These are phyloP conservation scores for Eimeria nieschulzi DNA, from an alignment of 169 alveolate species.

Conservation along the genomic window DNA sequence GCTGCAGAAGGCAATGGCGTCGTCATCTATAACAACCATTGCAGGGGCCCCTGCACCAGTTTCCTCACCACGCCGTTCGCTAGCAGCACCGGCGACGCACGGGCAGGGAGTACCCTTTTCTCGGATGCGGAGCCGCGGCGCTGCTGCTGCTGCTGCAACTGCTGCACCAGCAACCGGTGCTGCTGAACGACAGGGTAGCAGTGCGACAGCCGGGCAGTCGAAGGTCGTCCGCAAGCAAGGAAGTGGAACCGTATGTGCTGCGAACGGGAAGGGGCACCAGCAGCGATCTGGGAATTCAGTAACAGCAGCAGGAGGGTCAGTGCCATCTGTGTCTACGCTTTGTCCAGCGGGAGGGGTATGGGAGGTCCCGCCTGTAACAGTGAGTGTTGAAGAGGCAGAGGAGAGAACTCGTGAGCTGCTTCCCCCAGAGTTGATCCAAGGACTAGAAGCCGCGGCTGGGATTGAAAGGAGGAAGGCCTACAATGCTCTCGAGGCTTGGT, in stretches of 20 bases:
- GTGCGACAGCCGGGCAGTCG: background rate
- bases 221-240: conserved; percentile 22
- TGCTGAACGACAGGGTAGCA: background rate
- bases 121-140: conserved; percentile 42
- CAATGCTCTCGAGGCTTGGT: conserved; percentile 46
- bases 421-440: conserved; percentile 43
- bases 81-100: background rate
- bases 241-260: background rate
- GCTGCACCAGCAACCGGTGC: conserved; percentile 1
- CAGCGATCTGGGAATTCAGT: conserved; percentile 31
- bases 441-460: conserved; percentile 41
- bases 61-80: conserved; percentile 48
- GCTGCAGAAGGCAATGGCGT: conserved; percentile 51
- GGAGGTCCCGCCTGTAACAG: conserved; percentile 64
- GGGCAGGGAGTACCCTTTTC: conserved; percentile 15
- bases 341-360: conserved; percentile 46
- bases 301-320: background rate
- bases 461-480: conserved; percentile 41
- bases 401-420: conserved; percentile 22
- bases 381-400: conserved; percentile 62
- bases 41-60: conserved; percentile 3
- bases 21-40: background rate
- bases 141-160: conserved; percentile 5
- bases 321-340: background rate
- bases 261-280: conserved; percentile 23